A percentile compares a stretch with the other conserved stretches of the same genome.
Evolutionary conservation across 1,139 yeast genomes (phyloP).

Genomic region (Geotrichum australiense): DNA sequence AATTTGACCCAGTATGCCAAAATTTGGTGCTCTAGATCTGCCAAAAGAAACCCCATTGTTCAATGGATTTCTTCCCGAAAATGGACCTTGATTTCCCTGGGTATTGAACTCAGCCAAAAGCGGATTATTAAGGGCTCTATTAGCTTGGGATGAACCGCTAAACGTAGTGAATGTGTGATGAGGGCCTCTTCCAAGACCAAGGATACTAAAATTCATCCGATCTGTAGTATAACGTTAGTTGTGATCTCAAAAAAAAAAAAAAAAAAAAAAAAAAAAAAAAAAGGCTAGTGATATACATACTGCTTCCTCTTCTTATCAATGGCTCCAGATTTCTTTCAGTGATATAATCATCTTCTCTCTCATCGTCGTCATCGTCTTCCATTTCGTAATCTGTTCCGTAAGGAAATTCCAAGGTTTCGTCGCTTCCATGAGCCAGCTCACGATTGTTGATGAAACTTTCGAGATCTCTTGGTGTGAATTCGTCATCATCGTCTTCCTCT

Average conservation of each 20-base stretch:
- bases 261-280: not conserved
- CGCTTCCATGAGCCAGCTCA: not conserved
- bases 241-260: slow-evolving; percentile 2
- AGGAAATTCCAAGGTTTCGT: slow-evolving; percentile 1
- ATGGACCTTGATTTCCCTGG: not conserved
- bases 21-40: not conserved
- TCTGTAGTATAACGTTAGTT: not conserved
- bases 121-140: slow-evolving; percentile 13
- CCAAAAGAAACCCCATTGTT: not conserved
- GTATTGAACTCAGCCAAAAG: slow-evolving; percentile 8
- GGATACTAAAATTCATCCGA: slow-evolving; percentile 3
- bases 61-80: not conserved
- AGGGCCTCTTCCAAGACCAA: slow-evolving; percentile 2
- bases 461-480: not conserved
- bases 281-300: slow-evolving; percentile 11
- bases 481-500: slow-evolving; percentile 10
- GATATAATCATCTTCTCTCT: slow-evolving; percentile 33
- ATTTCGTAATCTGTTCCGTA: slow-evolving; percentile 3
- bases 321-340: slow-evolving; percentile 27
- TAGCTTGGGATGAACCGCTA: not conserved
- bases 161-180: slow-evolving; percentile 3
- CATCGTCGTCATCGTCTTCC: slow-evolving; percentile 19
- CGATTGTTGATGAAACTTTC: not conserved
- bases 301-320: slow-evolving; percentile 5
- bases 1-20: slow-evolving; percentile 10